phyloP scores from a whole-genome alignment of 208 protist species.

The Crithidia expoeki region DNA sequence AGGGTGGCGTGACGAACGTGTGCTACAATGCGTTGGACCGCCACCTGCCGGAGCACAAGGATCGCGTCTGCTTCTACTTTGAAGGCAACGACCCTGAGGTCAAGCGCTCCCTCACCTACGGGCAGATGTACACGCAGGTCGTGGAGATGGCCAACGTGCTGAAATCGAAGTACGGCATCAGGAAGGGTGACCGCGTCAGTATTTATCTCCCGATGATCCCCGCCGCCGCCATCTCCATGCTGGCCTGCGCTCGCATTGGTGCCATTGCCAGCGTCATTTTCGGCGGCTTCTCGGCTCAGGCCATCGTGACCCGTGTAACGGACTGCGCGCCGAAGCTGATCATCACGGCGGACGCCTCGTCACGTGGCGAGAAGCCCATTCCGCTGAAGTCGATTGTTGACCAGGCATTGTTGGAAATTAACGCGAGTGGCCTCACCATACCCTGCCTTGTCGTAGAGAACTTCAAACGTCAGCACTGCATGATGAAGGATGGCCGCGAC shows the following conservation, averaged over 20 bases:
- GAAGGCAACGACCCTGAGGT: conserved; percentile 86
- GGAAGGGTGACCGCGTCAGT: conserved; percentile 93
- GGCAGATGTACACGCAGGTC: conserved; percentile 81
- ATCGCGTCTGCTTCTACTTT: conserved; percentile 87
- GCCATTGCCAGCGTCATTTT: conserved; percentile 88
- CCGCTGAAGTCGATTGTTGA: conserved; percentile 90
- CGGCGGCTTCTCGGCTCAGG: conserved; percentile 78
- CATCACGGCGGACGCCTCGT: conserved; percentile 81
- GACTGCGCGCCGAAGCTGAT: conserved; percentile 71
- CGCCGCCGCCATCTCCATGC: conserved; percentile 92
- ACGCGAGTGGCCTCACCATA: conserved; percentile 19
- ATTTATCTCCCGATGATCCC: conserved; percentile 98
- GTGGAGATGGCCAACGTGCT: conserved; percentile 92
- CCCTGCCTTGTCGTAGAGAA: conserved; percentile 67
- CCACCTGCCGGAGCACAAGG: conserved; percentile 64
- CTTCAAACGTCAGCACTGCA: conserved; percentile 44
- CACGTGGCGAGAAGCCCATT: conserved; percentile 89
- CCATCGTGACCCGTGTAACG: conserved; percentile 59
- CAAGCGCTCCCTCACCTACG: conserved; percentile 78
- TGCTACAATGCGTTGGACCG: conserved; percentile 93
- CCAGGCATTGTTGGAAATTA: conserved; percentile 64
- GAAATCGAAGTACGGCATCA: conserved; percentile 79
- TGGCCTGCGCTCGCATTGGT: conserved; percentile 98
- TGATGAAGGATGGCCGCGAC: conserved; percentile 69
- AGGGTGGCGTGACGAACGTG: conserved; percentile 81